Evolutionary conservation across 352 stramenopile genomes (phyloP).

Genomic region (Globisporangium lucens): DNA sequence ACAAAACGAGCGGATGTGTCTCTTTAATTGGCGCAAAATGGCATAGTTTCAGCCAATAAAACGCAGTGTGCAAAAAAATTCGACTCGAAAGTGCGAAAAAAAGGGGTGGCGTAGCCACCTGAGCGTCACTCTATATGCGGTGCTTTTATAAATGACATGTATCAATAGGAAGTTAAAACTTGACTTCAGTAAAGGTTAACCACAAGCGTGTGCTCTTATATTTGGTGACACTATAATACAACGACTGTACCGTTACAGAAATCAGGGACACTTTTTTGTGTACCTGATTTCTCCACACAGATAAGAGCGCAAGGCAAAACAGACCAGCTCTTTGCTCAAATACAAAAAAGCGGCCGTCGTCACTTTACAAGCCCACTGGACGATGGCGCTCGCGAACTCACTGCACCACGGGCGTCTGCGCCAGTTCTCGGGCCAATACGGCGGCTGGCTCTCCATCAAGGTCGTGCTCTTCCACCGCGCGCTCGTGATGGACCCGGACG

Average conservation of each 20-base stretch:
- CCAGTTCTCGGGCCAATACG: constrained; percentile 53
- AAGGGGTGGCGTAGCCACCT: too few relatives aligned
- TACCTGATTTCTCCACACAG: background rate
- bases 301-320: background rate
- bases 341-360: background rate
- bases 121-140: too few relatives aligned
- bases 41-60: too few relatives aligned
- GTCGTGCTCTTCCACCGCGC: constrained; percentile 44
- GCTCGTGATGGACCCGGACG: constrained; percentile 52
- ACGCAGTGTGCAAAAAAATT: too few relatives aligned
- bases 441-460: constrained; percentile 43
- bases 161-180: too few relatives aligned
- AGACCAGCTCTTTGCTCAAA: background rate
- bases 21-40: too few relatives aligned
- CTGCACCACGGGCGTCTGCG: constrained; percentile 38
- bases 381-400: constrained; percentile 30
- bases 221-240: background rate
- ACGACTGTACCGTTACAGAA: background rate
- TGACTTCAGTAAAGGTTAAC: too few relatives aligned
- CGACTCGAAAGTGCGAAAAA: too few relatives aligned
- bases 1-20: too few relatives aligned
- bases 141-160: too few relatives aligned
- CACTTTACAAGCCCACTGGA: background rate
- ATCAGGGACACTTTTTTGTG: background rate
- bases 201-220: background rate